Evolutionary conservation across 2,329 filamentous ascomycete genomes (phyloP), one percentile per base, ranked within the genome.

Genomic region (Blumeriella jaapii): DNA sequence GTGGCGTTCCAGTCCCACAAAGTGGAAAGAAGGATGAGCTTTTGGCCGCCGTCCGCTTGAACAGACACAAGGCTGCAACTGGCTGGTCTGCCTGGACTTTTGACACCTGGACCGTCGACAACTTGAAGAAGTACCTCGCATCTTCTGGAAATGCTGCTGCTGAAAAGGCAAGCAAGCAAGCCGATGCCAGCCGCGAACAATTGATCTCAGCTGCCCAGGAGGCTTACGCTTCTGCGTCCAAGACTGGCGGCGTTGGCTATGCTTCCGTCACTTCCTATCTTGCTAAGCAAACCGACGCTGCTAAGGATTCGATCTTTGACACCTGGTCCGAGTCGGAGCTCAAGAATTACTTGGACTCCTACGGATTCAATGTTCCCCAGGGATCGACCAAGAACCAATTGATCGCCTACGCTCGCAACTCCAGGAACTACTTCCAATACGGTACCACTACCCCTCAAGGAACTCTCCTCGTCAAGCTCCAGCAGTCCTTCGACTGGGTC

Each of bases 311-410:
- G 15, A 64, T 71, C 1, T 89, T 89, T 45, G 74, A 85, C 34
- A 72, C 71, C 1, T 89, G 82, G 82, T 80, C 67, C 15, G 63
- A 68, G 31, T 69, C 65, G 25, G 49, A 89, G 16, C 64, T 91
- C 42, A 87, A 89, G 65, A 63, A 71, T 1, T 89, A 87, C 52
- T 70, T 89, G 5, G 82, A 89, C 54, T 80, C 74, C 42, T 89
- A 85, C 45, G 83, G 83, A 23, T 63, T 89, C 25, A 39, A 45
- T 2, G 51, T 51, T 24, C 51, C 49, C 28, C 52, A 56, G 45
- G 53, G 42, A 5, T 51, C 49, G n/a, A 49, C 39, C 19, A 52
- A 48, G 37, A 79, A 87, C 40, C 69, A 85, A 53, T 65, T 89
- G 13, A 72, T 74, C 41, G 79, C 80, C 6, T 65, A 74, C 40